Conservation (phyloP, 1,139 yeast genomes). For the Candida anutae region DNA sequence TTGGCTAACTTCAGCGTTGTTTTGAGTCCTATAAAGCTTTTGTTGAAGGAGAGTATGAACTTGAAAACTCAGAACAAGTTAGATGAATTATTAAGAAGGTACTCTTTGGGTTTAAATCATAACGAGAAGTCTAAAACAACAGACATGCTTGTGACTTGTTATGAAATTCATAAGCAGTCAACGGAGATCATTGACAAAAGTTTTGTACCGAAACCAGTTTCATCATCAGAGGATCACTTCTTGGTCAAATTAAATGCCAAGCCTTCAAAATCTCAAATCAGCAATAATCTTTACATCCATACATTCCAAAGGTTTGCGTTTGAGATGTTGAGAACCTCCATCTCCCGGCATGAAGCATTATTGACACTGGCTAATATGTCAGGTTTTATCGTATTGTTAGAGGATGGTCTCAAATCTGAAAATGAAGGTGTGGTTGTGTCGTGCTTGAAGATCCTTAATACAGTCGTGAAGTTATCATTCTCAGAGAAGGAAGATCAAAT, state of each 20-base stretch:
- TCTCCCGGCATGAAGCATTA: slow-evolving; percentile 52
- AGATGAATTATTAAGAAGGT: slow-evolving; percentile 71
- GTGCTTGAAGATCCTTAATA: slow-evolving; percentile 55
- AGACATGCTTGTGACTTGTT: slow-evolving; percentile 63
- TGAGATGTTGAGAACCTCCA: slow-evolving; percentile 67
- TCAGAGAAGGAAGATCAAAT: slow-evolving; percentile 44
- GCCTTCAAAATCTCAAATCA: slow-evolving; percentile 44
- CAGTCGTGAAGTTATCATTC: slow-evolving; percentile 57
- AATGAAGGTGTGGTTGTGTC: slow-evolving; percentile 72
- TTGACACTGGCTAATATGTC: slow-evolving; percentile 53
- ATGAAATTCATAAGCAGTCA: slow-evolving; percentile 61
- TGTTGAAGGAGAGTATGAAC: slow-evolving; percentile 59
- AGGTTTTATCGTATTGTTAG: slow-evolving; percentile 72
- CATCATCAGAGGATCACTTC: slow-evolving; percentile 48
- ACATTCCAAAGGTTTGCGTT: slow-evolving; percentile 72
- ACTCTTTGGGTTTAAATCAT: slow-evolving; percentile 68
- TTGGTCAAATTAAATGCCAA: slow-evolving; percentile 59
- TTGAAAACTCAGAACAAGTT: slow-evolving; percentile 66
- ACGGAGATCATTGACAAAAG: slow-evolving; percentile 19
- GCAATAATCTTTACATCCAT: slow-evolving; percentile 40
- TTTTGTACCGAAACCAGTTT: slow-evolving; percentile 7
- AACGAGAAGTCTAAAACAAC: slow-evolving; percentile 56
- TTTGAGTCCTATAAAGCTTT: slow-evolving; percentile 60
- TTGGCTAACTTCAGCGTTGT: slow-evolving; percentile 53
- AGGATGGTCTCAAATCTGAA: slow-evolving; percentile 49